Base-by-base conservation (phyloP, 495 filamentous ascomycete genomes). In the Aspergillus cristatus region DNA sequence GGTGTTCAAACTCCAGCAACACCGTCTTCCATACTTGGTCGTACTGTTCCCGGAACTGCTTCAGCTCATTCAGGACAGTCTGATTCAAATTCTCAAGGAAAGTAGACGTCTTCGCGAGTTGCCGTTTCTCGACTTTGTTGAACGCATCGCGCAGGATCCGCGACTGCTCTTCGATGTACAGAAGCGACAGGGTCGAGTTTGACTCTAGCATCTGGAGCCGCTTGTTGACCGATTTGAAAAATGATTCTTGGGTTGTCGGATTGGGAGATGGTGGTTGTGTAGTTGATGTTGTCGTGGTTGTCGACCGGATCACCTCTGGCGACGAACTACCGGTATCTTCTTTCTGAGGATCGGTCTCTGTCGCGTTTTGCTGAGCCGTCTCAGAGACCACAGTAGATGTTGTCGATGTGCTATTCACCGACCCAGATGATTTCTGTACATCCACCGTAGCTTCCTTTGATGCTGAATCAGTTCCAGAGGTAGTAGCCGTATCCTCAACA, bases 81-180 rank as follows among this genome's bases (percentile, higher is more conserved):
- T 69, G 68, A 57, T 98, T 97, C 11, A 98, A 68, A 13, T 71
- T 78, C 46, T 87, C 76, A 15, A 98, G 70, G 55, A 96, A 95
- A 6, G 65, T 69, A 22, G 77, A 79, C 6, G 89, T 87, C 54
- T 91, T 94, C 20, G 74, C 65, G 22, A 94, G 67, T 53, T 98
- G 91, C 15, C 83, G 78, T 48, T 84, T 86, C 53, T 97, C 90
- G 29, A 94, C 85, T 54, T 88, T 88, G 31, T 74, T 75, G 47
- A 98, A 91, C 1, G 90, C 88, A 37, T 95, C 87, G 13, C 89
- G 84, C 2, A 98, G 72, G 37, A 94, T 85, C 30, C 78, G 79
- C 12, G 91, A 97, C 53, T 98, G 91, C 35, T 91, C 84, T 63
- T 96, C 89, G 46, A 98, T 96, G 54, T 97, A 98, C 48, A 94